Base-by-base conservation (phyloP, 2,329 filamentous ascomycete species). In the Diaporthe capsici region DNA sequence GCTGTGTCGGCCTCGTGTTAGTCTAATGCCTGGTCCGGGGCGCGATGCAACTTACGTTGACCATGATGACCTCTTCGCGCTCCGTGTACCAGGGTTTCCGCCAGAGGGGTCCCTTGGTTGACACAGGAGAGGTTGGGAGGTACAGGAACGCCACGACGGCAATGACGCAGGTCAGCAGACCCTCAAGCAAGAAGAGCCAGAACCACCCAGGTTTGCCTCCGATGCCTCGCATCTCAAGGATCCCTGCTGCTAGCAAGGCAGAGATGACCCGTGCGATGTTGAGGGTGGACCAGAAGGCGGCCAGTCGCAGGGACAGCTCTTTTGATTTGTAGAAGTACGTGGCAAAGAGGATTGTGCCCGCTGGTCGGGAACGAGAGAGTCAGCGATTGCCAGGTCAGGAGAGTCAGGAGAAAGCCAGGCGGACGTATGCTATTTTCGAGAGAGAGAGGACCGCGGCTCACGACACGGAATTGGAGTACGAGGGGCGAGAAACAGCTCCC, bases 241-340 rank as follows among this genome's bases (percentile, higher is more conserved):
- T 84, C 3, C 83, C 86, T 1, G 85, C 85, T 7, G 86, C 87
- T 8, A 88, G 76, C 0, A 88, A 81, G 20, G 90, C 89, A 0
- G 89, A 87, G 47, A 87, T 84, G 53, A 88, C 83, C 73, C 84
- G 68, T 78, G 85, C 78, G 82, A 85, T 28, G 79, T 82, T 87
- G 37, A 88, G 82, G 3, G 86, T 87, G 1, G 86, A 86, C 93
- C 93, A 95, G 82, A 95, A 95, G 80, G 88, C 92, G 58, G 91
- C 91, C 13, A 95, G 85, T 0, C 94, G 89, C 44, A 90, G 87
- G 0, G 93, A 92, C 0, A 95, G 84, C 80, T 95, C 93, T 71
- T 87, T 87, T 1, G 90, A 90, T 4, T 89, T 94, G 84, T 94
- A 95, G 83, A 93, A 95, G 82, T 95, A 95, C 2, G 90, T 92